Evolutionary conservation across 352 stramenopile genomes (phyloP), one percentile per base, ranked within the genome.

Genomic region (Phytophthora citrophthora): DNA sequence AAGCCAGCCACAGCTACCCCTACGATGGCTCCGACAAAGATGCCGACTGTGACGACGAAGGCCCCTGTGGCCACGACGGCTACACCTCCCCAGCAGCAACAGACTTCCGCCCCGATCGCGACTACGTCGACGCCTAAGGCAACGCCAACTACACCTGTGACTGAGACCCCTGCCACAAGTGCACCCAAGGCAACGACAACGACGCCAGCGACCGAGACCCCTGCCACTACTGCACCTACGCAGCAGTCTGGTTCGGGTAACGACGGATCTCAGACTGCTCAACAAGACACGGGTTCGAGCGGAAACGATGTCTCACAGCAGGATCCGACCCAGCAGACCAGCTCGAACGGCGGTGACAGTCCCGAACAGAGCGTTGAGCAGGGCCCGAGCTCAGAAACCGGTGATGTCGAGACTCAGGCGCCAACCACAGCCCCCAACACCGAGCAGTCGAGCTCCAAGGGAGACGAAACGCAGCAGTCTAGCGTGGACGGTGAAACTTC

Each of bases 401-500:
- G 39, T 18, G 16, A 50, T 12, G 55, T 40, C 15, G 24, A 43
- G 32, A 63, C 55, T 3, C 45, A 49, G 34, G 24, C 55, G 3
- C 38, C 55, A n/a, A 63, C 27, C 45, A 45, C 36, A 20, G 36
- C 40, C n/a, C 38, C 50, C 26, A 58, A 16, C 26, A 34, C 13
- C 5, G 15, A 55, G 38, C 54, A 61, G 6, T 27, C 41, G 32
- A 54, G 50, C 11, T 51, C 58, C 31, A 12, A 64, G 24, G 18
- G 34, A 41, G 55, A 50, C 16, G 55, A 57, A 38, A 64, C 45
- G 46, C 57, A 64, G 32, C 43, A 57, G 38, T 49, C 54, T 20
- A 55, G 44, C 40, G 46, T 44, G 12, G 54, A 54, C 16, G 44
- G 54, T n/a, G 55, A 58, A 27, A 57, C 46, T 34, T 51, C 47